Evolutionary conservation across 345 rosid genomes (phyloP).

Genomic region (Diplotaxis tenuifolia): DNA sequence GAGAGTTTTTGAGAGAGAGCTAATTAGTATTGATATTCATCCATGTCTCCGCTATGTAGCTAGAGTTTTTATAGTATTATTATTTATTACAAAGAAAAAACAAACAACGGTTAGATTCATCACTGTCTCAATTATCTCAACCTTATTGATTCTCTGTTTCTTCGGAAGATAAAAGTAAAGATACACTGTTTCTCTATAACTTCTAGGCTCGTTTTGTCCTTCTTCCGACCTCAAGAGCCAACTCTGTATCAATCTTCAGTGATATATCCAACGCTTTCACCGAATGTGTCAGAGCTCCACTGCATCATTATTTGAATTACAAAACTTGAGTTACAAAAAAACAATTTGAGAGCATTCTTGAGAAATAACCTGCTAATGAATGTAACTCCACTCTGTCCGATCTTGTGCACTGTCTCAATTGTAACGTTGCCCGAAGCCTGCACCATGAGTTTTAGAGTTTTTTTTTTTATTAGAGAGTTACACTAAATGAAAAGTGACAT

Average conservation of each 20-base stretch:
- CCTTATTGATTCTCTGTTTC: slow-evolving; percentile 14
- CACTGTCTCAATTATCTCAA: slow-evolving; percentile 7
- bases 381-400: slow-evolving; percentile 93
- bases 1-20: slow-evolving; percentile 25
- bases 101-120: background rate
- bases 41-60: slow-evolving; percentile 4
- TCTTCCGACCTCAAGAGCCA: slow-evolving; percentile 89
- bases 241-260: slow-evolving; percentile 85
- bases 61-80: background rate
- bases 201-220: slow-evolving; percentile 77
- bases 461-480: background rate
- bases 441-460: slow-evolving; percentile 2
- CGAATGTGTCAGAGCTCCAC: slow-evolving; percentile 92
- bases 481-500: background rate
- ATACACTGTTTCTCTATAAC: background rate
- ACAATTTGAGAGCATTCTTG: no score
- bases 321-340: background rate
- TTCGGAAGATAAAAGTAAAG: background rate
- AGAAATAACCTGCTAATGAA: slow-evolving; percentile 75
- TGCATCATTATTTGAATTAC: slow-evolving; percentile 30
- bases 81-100: background rate
- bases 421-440: slow-evolving; percentile 98
- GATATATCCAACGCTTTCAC: slow-evolving; percentile 92
- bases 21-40: background rate
- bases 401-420: slow-evolving; percentile 81